Evolutionary conservation across 2,329 filamentous ascomycete genomes (phyloP).

Genomic region (Aspergillus ustus): DNA sequence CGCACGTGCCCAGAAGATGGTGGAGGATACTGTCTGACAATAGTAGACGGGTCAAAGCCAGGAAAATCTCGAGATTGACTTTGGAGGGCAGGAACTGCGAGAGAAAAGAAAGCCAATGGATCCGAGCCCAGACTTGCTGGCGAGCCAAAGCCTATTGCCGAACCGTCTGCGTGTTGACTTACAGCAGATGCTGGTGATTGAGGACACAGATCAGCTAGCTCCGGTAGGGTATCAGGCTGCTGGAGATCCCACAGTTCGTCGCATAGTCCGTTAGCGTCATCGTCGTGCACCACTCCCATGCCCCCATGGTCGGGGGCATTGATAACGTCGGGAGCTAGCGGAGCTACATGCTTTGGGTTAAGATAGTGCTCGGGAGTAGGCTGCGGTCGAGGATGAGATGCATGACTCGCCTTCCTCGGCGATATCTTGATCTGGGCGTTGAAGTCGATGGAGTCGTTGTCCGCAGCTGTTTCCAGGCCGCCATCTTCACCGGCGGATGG

Average conservation of each 20-base stretch:
- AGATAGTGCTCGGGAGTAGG: conserved; percentile 8
- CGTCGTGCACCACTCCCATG: conserved; percentile 21
- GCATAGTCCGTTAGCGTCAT: conserved; percentile 28
- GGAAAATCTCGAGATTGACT: conserved; percentile 27
- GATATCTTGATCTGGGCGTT: conserved; percentile 10
- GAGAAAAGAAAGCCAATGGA: conserved; percentile 31
- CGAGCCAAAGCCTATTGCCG: conserved; percentile 25
- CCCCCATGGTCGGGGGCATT: conserved; percentile 11
- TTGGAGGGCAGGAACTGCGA: conserved; percentile 27
- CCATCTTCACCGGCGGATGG: conserved; percentile 21
- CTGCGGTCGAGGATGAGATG: conserved; percentile 7
- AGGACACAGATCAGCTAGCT: conserved; percentile 38
- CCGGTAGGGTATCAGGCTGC: conserved; percentile 35
- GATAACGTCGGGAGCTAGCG: conserved; percentile 13
- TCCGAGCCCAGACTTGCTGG: conserved; percentile 27
- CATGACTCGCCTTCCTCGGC: conserved; percentile 4
- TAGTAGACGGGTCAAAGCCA: conserved; percentile 37
- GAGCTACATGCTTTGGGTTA: conserved; percentile 13
- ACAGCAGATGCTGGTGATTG: conserved; percentile 26
- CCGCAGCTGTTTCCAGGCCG: conserved; percentile 12
- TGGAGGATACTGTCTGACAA: conserved; percentile 41
- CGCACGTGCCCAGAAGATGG: conserved; percentile 25
- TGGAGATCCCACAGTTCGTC: conserved; percentile 40
- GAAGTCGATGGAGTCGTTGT: conserved; percentile 10
- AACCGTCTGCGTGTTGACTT: conserved; percentile 20